phyloP scores from a whole-genome alignment of 352 stramenopile species.

The Phytophthora nicotianae region DNA sequence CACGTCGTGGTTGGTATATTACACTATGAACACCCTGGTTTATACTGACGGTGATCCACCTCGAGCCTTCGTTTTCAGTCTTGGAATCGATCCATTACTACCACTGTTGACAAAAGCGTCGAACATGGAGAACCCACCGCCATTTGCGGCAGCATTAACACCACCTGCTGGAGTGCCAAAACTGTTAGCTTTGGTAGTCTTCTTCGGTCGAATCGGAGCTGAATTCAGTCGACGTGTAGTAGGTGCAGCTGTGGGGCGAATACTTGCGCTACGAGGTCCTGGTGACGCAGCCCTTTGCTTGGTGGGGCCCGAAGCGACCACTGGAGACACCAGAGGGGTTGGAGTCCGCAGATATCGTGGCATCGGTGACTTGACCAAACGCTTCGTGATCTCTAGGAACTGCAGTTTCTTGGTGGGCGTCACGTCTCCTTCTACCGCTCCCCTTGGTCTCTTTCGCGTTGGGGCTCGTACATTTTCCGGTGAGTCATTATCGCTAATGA shows the following conservation, averaged over 20 bases:
- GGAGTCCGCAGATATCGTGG: slow-evolving; percentile 40
- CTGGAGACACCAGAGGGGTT: slow-evolving; percentile 39
- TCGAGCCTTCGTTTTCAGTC: slow-evolving; percentile 48
- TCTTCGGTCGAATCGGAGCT: slow-evolving; percentile 45
- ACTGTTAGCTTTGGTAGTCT: slow-evolving; percentile 42
- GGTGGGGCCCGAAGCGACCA: slow-evolving; percentile 27
- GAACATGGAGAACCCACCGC: slow-evolving; percentile 56
- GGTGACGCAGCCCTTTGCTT: slow-evolving; percentile 35
- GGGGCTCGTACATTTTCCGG: slow-evolving; percentile 33
- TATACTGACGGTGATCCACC: slow-evolving; percentile 36
- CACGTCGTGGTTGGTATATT: slow-evolving; percentile 26
- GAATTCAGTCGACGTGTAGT: slow-evolving; percentile 47
- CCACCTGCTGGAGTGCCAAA: slow-evolving; percentile 40
- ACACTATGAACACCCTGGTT: slow-evolving; percentile 28
- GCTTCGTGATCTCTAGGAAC: slow-evolving; percentile 50
- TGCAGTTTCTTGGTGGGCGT: slow-evolving; percentile 46
- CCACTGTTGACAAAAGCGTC: slow-evolving; percentile 78
- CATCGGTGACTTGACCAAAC: slow-evolving; percentile 48
- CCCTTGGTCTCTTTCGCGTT: slow-evolving; percentile 37
- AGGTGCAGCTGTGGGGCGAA: slow-evolving; percentile 22
- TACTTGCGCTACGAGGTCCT: slow-evolving; percentile 15
- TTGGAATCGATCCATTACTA: slow-evolving; percentile 43
- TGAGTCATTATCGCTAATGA: slow-evolving; percentile 34
- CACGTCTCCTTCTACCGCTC: slow-evolving; percentile 18
- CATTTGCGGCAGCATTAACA: slow-evolving; percentile 10